These are phyloP conservation scores for Eimeria falciformis DNA, from an alignment of 169 alveolate species.

Conservation along the genomic window DNA sequence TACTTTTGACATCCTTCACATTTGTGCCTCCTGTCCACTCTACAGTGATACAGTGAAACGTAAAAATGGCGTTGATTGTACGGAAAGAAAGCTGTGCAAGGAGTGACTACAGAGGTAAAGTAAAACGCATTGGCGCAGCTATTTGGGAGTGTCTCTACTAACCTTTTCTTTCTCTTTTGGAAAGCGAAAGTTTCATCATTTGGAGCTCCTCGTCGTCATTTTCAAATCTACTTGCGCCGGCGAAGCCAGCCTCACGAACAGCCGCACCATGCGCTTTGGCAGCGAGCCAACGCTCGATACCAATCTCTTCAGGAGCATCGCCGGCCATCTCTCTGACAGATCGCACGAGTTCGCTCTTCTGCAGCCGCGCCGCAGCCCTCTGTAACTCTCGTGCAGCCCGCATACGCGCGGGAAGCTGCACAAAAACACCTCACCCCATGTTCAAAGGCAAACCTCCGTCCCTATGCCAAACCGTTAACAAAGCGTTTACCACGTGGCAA, in stretches of 20 bases:
- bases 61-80: not conserved
- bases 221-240: not conserved
- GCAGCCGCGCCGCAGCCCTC: constrained; percentile 74
- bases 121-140: too few relatives aligned
- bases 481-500: too few relatives aligned
- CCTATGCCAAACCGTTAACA: too few relatives aligned
- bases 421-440: too few relatives aligned
- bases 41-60: not conserved
- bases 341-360: constrained; percentile 72
- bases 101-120: not conserved
- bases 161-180: constrained; percentile 75
- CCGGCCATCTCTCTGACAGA: constrained; percentile 69
- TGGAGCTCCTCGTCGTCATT: constrained; percentile 58
- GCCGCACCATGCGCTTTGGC: constrained; percentile 51
- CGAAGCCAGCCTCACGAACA: constrained; percentile 15
- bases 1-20: too few relatives aligned
- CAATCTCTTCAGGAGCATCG: constrained; percentile 74
- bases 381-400: constrained; percentile 69
- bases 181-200: constrained; percentile 52
- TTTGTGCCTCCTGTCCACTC: too few relatives aligned
- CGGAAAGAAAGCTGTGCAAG: not conserved
- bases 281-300: constrained; percentile 62
- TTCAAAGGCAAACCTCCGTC: too few relatives aligned
- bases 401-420: constrained; percentile 52
- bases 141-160: not conserved